A percentile compares a stretch with the other conserved stretches of the same genome.
These are phyloP conservation scores for Silene conica DNA, from an alignment of 148 eudicot species.

Conservation along the genomic window DNA sequence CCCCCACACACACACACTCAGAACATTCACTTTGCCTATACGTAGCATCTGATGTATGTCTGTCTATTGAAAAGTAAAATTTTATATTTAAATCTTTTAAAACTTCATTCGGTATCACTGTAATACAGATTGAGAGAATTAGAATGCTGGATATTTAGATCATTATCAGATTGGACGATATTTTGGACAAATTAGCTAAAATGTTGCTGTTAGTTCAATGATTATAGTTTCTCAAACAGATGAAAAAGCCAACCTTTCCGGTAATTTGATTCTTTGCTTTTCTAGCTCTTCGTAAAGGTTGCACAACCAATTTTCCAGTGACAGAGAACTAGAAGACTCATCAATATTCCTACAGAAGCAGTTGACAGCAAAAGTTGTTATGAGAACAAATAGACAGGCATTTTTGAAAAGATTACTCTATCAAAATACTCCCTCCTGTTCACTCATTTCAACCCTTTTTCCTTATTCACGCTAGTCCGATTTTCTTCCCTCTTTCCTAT, in stretches of 20 bases:
- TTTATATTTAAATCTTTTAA: neutral
- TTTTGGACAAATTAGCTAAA: neutral
- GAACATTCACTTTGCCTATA: neutral
- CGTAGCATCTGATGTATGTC: neutral
- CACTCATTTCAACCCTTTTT: too few species aligned
- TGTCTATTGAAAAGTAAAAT: neutral
- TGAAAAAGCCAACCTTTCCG: constrained; percentile 62
- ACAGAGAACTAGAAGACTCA: constrained; percentile 32
- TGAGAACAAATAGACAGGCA: neutral
- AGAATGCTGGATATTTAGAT: neutral
- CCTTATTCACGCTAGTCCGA: too few species aligned
- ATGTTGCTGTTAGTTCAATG: constrained; percentile 2
- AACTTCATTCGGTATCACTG: neutral
- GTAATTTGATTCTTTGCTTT: constrained; percentile 62
- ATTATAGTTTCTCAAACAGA: constrained; percentile 19
- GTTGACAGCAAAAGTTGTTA: constrained; percentile 16
- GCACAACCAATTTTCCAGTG: constrained; percentile 49
- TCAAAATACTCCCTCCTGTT: too few species aligned
- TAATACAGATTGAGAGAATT: neutral
- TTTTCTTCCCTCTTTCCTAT: too few species aligned
- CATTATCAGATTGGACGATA: neutral
- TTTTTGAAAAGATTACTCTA: neutral
- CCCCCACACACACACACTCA: too few species aligned
- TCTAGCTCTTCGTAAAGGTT: constrained; percentile 63
- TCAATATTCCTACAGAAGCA: constrained; percentile 45